Evolutionary conservation across 1,284 basidiomycete species (phyloP), one percentile per base, ranked within the genome.

Genomic region (Cutaneotrichosporon daszewskae): DNA sequence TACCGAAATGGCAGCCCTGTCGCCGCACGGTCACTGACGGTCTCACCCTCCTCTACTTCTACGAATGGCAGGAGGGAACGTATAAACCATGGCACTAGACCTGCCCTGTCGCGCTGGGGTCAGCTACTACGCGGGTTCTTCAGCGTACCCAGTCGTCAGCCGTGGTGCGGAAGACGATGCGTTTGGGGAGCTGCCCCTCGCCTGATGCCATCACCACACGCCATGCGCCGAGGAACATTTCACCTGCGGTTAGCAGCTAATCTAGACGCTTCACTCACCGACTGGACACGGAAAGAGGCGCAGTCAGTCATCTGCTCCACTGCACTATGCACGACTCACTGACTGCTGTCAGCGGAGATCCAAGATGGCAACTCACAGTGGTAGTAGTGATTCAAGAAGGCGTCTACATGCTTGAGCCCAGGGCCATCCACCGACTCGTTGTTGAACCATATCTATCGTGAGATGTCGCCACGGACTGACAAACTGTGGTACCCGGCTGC

Each of bases 171-270:
- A 53, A 61, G 42, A 64, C 54, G 19, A 64, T 32, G 18, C 59
- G 40, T 13, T 40, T 28, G 3, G 61, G 61, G 5, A 63, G 36
- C 23, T 55, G 53, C 8, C 33, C 36, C 24, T 50, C 47, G 24
- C 57, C 60, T 32, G 54, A 52, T 6, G 59, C 39, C 17, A 11
- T 22, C 12, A 49, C 49, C 12, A 55, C 26, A 18, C 59, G 40
- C 61, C 61, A 64, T 11, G 45, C 56, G 13, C 54, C 56, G n/a
- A 64, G 42, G 49, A 64, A 61, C 20, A 60, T 53, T 36, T 64
- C 61, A 29, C 55, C 61, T 38, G 19, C 24, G 20, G 12, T 34
- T 12, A 36, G 33, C 29, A 24, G 16, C 10, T 8, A 7, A 13
- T 20, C 18, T 12, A 33, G n/a, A 33, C 3, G n/a, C 11, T 19